phyloP scores from a whole-genome alignment of 331 rosid species.

The Prunus yedoensis region DNA sequence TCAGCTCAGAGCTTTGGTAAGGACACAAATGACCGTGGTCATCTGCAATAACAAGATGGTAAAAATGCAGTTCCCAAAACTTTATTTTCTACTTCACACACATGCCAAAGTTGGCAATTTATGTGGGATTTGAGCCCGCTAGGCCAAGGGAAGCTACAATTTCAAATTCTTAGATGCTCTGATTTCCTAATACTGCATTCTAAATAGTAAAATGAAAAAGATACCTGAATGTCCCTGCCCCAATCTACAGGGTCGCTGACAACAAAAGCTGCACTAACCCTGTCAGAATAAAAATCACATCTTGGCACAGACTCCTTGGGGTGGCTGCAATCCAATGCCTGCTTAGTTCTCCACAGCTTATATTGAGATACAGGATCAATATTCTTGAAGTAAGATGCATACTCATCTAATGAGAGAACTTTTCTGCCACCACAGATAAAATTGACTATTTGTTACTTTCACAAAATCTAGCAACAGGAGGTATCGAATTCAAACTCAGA shows the following conservation, averaged over 20 bases:
- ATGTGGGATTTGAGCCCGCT: background rate
- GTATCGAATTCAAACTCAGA: background rate
- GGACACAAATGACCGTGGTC: conserved; percentile 1
- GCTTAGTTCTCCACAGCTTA: conserved; percentile 29
- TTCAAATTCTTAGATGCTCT: background rate
- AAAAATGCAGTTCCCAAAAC: background rate
- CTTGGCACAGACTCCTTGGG: conserved; percentile 10
- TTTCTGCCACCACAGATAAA: conserved; percentile 23
- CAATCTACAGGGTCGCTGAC: conserved; percentile 36
- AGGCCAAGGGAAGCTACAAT: background rate
- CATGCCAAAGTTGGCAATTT: background rate
- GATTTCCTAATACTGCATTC: background rate
- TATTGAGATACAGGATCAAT: conserved; percentile 25
- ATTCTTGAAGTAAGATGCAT: conserved; percentile 22
- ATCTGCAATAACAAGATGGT: conserved; percentile 2
- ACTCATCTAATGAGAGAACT: conserved; percentile 32
- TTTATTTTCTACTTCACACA: background rate
- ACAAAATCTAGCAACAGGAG: conserved; percentile 4
- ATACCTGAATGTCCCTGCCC: conserved; percentile 36
- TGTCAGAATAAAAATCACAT: conserved; percentile 9
- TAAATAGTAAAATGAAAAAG: conserved; percentile 1
- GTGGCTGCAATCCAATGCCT: background rate
- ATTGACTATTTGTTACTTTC: background rate
- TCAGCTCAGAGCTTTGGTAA: conserved; percentile 11
- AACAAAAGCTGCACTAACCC: conserved; percentile 32